Evolutionary conservation across 768 basidiomycete species (phyloP), one percentile per base, ranked within the genome.

Genomic region (Calocera cornea): DNA sequence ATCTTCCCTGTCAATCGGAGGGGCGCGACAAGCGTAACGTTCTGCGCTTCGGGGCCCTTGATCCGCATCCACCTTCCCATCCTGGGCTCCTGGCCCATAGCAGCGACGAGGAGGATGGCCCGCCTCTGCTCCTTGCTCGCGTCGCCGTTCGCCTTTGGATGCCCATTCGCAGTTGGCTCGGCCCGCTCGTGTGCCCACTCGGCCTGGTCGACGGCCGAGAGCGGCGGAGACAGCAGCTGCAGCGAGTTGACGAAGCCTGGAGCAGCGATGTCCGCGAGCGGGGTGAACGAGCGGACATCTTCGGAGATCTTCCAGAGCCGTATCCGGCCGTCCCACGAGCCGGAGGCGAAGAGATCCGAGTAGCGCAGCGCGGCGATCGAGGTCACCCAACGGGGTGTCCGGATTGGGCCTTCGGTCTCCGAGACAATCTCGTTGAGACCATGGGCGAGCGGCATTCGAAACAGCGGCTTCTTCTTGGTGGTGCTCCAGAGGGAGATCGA

Each of bases 401-500:
- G 82, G 49, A 95, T 82, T 40, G 83, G 72, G 19, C 89, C 90
- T 72, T 90, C 92, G 0, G 86, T 86, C 67, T 88, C 84, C 0
- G 88, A 89, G 16, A 81, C 76, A 5, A 81, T 79, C 75, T 89
- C 85, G 70, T 89, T 83, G 49, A 94, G 77, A 2, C 97, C 97
- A 75, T 99, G 97, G 2, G 92, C 90, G 50, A 97, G 78, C 5
- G 88, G 81, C 68, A 89, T 85, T 0, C 88, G 91, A 77, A 90
- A 97, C 49, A 95, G 79, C 0, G 97, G 92, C 77, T 98, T 98
- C 80, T 98, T 97, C 82, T 93, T 95, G 69, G 84, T 83, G 11
- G 86, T 97, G 34, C 83, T 85, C 94, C 95, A 99, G 2, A 99
- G 82, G 69, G 84, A 90, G 73, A 99, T 87, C n/a, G 94, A 88